Evolutionary conservation across 257 asterid genomes (phyloP), one percentile per base, ranked within the genome.

Genomic region (Buddleja alternifolia): DNA sequence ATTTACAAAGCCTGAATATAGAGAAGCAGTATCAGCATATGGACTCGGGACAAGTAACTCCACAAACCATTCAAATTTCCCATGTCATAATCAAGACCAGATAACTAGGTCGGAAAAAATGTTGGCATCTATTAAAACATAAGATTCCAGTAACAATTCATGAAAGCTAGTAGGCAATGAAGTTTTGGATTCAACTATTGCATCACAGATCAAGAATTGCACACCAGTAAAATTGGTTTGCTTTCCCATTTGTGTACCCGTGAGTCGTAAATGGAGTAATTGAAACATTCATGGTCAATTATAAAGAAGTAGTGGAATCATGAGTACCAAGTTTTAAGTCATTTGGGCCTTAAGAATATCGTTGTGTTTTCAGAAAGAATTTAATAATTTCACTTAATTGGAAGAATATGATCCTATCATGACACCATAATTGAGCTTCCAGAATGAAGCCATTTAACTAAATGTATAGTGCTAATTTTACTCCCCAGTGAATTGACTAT

Each of bases 1-100:
- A 81, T 71, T 77, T 86, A 75, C 96, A 93, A 59, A 93, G 90
- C 80, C 99, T 93, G 86, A 42, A 81, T 25, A 79, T 55, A 58
- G 64, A 78, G 70, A 65, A 73, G 72, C 63, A 42, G 34, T 58
- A 69, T 80, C 48, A 81, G 75, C 58, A 72, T 47, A 71, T 55
- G 67, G 55, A 64, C 52, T 47, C 32, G 20, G 67, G 32, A 52
- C 25, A 66, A 41, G 24, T 55, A 53, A 53, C 45, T 65, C 60
- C 44, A 66, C 20, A 34, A 46, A 16, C 55, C 64, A 32, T 36
- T 66, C 36, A 48, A 50, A 32, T 50, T 59, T 67, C 21, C 51
- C 45, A 63, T 14, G 54, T 59, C 20, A 70, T 16, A 23, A 29
- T 66, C 56, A 57, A 56, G 61, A 72, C 3, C 61, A 45, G 60